These are phyloP conservation scores for Xylariales sp. DNA, from an alignment of 2,329 filamentous ascomycete species.

Conservation along the genomic window DNA sequence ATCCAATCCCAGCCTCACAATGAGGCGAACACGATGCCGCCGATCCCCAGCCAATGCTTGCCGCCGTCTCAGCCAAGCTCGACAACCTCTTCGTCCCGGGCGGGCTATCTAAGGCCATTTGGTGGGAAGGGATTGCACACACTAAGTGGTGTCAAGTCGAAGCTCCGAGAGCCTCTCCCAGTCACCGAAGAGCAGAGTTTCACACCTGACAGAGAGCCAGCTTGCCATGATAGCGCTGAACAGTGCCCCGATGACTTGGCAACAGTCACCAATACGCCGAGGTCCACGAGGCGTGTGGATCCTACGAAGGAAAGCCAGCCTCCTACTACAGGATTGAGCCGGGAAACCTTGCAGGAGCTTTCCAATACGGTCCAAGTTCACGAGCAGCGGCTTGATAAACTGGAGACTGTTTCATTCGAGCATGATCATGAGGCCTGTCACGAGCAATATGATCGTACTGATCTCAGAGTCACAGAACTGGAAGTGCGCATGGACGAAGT, in stretches of 20 bases:
- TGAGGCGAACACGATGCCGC: slow-evolving; percentile 30
- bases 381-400: slow-evolving; percentile 59
- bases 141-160: slow-evolving; percentile 37
- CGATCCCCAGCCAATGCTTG: slow-evolving; percentile 46
- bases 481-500: slow-evolving; percentile 60
- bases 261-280: slow-evolving; percentile 26
- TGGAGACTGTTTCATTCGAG: slow-evolving; percentile 68
- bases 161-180: slow-evolving; percentile 24
- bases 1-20: slow-evolving; percentile 32
- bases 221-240: slow-evolving; percentile 13
- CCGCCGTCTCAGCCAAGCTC: slow-evolving; percentile 50
- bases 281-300: slow-evolving; percentile 19
- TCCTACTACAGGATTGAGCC: slow-evolving; percentile 18
- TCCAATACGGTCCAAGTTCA: slow-evolving; percentile 54
- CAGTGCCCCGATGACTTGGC: slow-evolving; percentile 20
- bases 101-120: slow-evolving; percentile 51
- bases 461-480: slow-evolving; percentile 64
- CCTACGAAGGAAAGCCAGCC: slow-evolving; percentile 12
- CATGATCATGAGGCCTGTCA: slow-evolving; percentile 64
- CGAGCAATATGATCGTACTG: slow-evolving; percentile 62
- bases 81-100: slow-evolving; percentile 44
- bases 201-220: slow-evolving; percentile 14
- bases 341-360: slow-evolving; percentile 38
- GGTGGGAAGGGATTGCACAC: slow-evolving; percentile 51
- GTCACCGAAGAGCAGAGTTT: slow-evolving; percentile 20